Conservation (phyloP, 352 stramenopile genomes). For the Pythium phragmitis region DNA sequence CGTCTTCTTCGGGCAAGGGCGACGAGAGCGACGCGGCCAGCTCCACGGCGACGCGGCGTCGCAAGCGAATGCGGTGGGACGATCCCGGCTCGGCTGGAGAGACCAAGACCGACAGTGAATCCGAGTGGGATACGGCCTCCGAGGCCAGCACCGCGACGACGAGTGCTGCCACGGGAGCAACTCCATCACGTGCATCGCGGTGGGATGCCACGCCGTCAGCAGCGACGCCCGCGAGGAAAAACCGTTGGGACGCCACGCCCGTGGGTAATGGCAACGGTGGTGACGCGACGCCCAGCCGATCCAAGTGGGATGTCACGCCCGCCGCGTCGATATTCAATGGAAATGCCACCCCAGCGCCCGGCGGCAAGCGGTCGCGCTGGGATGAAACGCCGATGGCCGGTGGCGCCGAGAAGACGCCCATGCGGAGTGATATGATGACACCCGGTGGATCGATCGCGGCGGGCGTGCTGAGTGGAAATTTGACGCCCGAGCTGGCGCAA, state of each 20-base stretch:
- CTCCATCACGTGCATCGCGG: slow-evolving; percentile 61
- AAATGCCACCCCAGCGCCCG: slow-evolving; percentile 50
- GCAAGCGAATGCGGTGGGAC: slow-evolving; percentile 87
- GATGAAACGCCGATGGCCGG: slow-evolving; percentile 92
- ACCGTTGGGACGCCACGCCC: slow-evolving; percentile 83
- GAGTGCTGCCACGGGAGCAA: slow-evolving; percentile 32
- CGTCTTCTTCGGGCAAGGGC: slow-evolving; percentile 2
- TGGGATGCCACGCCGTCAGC: slow-evolving; percentile 73
- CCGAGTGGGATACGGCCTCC: slow-evolving; percentile 75
- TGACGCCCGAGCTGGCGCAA: slow-evolving; percentile 92
- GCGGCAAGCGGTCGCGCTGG: slow-evolving; percentile 93
- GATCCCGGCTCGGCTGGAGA: slow-evolving; percentile 43
- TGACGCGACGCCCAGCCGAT: slow-evolving; percentile 27
- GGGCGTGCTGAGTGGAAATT: slow-evolving; percentile 58
- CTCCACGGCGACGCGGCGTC: slow-evolving; percentile 42
- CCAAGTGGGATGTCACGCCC: slow-evolving; percentile 95
- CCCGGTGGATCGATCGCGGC: slow-evolving; percentile 55
- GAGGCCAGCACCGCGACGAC: slow-evolving; percentile 40
- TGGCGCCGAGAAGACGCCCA: slow-evolving; percentile 48
- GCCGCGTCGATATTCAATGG: slow-evolving; percentile 35
- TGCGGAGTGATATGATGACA: slow-evolving; percentile 64
- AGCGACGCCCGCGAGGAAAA: slow-evolving; percentile 45
- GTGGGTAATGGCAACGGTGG: slow-evolving; percentile 43
- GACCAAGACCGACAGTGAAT: slow-evolving; percentile 62
- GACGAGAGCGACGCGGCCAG: slow-evolving; percentile 33